Conservation (phyloP, 257 asterid species). For the Fraxinus pennsylvanica region DNA sequence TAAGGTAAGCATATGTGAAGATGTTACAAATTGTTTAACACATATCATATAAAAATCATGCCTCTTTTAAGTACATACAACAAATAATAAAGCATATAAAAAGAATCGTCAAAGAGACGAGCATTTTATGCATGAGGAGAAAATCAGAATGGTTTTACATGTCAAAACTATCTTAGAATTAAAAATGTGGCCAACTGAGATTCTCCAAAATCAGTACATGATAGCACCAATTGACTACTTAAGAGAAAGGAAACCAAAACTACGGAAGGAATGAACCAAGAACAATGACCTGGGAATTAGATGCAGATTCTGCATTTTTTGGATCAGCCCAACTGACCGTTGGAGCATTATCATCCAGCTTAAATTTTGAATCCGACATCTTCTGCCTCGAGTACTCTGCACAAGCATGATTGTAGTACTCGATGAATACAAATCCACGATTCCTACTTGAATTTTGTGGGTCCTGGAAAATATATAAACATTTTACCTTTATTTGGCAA, state of each 20-base stretch:
- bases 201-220: not conserved
- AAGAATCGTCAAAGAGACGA: not conserved
- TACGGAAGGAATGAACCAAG: constrained; percentile 11
- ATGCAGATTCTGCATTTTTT: constrained; percentile 73
- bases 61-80: not conserved
- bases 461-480: constrained; percentile 49
- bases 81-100: not conserved
- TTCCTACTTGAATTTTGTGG: constrained; percentile 76
- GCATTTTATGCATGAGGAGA: not conserved
- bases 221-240: not conserved
- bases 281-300: constrained; percentile 67
- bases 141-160: not conserved
- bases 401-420: constrained; percentile 94
- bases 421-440: constrained; percentile 91
- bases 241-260: constrained; percentile 5
- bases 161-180: not conserved
- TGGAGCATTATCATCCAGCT: constrained; percentile 87
- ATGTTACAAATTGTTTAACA: not conserved
- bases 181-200: not conserved
- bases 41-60: not conserved
- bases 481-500: constrained; percentile 11
- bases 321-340: constrained; percentile 99
- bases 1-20: not conserved
- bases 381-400: constrained; percentile 91
- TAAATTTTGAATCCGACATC: constrained; percentile 80